Evolutionary conservation across 495 filamentous ascomycete genomes (phyloP), one percentile per base, ranked within the genome.

Genomic region (Penicillium riverlandense): DNA sequence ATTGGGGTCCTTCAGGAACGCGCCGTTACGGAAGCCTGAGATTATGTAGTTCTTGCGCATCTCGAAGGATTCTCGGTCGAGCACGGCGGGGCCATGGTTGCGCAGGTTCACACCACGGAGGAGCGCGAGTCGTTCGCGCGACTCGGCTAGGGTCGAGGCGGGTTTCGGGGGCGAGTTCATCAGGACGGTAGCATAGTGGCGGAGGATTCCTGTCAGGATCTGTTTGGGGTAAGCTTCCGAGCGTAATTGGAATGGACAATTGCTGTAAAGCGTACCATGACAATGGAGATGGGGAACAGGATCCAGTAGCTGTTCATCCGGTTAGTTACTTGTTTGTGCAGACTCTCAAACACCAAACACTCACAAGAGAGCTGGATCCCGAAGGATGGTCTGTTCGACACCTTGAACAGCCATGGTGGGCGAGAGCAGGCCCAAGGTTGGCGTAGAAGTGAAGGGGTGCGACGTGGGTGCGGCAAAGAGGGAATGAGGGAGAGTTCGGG

Each of bases 341-440:
- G 4, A 22, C 2, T 22, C 22, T 22, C 22, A 22, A 22, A 22
- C 2, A 6, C 22, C 22, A 22, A 35, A 41, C 40, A 55, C 78
- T 62, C 67, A 96, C 92, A 97, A 96, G 48, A 98, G 77, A 63
- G 95, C 91, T 54, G 92, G 94, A 90, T 98, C 92, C 78, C 92
- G 71, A 72, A 92, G 86, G 82, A 98, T 96, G 69, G 89, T 90
- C 73, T 98, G 92, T 50, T 85, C 79, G 48, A 85, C 76, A 51
- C 86, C 76, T 73, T 90, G 85, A 48, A 68, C 61, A 35, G 87
- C 85, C 94, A 98, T 98, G 10, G 35, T 76, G 57, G 38, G 22
- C 4, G 22, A 22, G 22, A 22, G 2, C 22, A 22, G 22, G 6
- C 22, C 22, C 22, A 22, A 4, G 22, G 22, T 22, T 22, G 22